Evolutionary conservation across 78 protist species (phyloP), one percentile per base, ranked within the genome.

Genomic region (Cavenderia fasciculata): DNA sequence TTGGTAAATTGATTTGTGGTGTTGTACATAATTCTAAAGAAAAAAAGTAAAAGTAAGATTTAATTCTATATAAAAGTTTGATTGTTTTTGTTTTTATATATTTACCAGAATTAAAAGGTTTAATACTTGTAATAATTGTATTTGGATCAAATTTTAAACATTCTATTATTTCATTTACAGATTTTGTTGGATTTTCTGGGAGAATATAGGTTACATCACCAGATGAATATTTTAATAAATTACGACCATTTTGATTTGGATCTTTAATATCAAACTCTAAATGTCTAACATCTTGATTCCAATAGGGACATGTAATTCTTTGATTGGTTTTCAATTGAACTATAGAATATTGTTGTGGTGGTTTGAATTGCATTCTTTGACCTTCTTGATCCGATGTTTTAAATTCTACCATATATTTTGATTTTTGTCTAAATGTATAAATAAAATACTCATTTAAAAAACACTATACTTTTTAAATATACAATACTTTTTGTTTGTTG

Each of bases 281-380:
- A 47, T 73, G 85, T 73, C 94, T 70, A 12, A 90, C 89, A 78
- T 90, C 94, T 70, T 90, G 94, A 49, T 69, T 68, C 94, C 94
- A 90, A 18, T 90, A 88, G 0, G 14, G 7, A 38, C 0, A 40
- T 19, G 89, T 90, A 27, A 90, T 71, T 78, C 94, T 68, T 36
- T 76, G 40, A 74, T 90, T 90, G 1, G 5, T 27, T 44, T 31
- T n/a, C 14, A 90, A 33, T 38, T 40, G 43, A 38, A 82, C 46
- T 49, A 21, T 12, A 41, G 31, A 31, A 59, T 52, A 63, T 63
- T 61, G 69, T 11, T 52, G 59, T 52, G 14, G 59, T 11, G 14
- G 33, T 57, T 57, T 29, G 4, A 40, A 47, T 54, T 86, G 56
- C 23, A 21, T 52, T 41, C 31, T 85, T 33, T 72, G 19, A 59